Percentiles rank a stretch among this genome's conserved stretches.
Evolutionary conservation across 1,284 basidiomycete genomes (phyloP).

Genomic region (Wolfiporia cocos): DNA sequence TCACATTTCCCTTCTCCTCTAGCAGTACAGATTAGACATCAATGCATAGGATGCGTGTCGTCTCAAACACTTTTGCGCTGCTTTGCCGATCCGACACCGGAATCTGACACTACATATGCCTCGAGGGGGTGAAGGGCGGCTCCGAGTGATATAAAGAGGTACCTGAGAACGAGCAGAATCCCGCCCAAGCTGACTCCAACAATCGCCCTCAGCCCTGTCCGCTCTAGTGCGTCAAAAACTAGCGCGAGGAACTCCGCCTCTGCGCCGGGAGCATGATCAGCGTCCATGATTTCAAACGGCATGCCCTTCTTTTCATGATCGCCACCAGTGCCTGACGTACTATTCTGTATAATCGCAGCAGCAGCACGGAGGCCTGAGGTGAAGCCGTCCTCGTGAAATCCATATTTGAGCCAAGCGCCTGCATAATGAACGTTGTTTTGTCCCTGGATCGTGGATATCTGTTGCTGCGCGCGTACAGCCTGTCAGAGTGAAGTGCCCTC

Average conservation of each 20-base stretch:
- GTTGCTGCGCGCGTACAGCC: conserved; percentile 52
- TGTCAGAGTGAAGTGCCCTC: conserved; percentile 13
- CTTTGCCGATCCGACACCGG: too few relatives aligned
- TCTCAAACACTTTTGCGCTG: too few relatives aligned
- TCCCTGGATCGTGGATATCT: conserved; percentile 58
- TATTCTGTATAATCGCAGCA: conserved; percentile 9
- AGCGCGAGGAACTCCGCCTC: conserved; percentile 10
- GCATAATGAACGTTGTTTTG: conserved; percentile 62
- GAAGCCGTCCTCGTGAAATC: conserved; percentile 83
- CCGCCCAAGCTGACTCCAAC: conserved; percentile 10
- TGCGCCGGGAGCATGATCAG: conserved; percentile 12
- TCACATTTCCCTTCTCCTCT: too few relatives aligned
- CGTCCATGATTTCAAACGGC: conserved; percentile 27
- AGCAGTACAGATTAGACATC: too few relatives aligned
- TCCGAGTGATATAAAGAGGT: too few relatives aligned
- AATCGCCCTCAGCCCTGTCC: conserved; percentile 9
- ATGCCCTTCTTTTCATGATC: conserved; percentile 4
- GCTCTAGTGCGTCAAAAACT: conserved; percentile 17
- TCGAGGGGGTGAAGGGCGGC: too few relatives aligned
- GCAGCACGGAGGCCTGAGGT: conserved; percentile 51
- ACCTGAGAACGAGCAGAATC: too few relatives aligned
- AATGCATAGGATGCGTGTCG: too few relatives aligned
- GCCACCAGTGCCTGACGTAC: neutral
- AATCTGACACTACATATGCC: too few relatives aligned
- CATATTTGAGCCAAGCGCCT: conserved; percentile 79